These are phyloP conservation scores for Podospora australis DNA, from an alignment of 495 filamentous ascomycete genomes.

Conservation along the genomic window DNA sequence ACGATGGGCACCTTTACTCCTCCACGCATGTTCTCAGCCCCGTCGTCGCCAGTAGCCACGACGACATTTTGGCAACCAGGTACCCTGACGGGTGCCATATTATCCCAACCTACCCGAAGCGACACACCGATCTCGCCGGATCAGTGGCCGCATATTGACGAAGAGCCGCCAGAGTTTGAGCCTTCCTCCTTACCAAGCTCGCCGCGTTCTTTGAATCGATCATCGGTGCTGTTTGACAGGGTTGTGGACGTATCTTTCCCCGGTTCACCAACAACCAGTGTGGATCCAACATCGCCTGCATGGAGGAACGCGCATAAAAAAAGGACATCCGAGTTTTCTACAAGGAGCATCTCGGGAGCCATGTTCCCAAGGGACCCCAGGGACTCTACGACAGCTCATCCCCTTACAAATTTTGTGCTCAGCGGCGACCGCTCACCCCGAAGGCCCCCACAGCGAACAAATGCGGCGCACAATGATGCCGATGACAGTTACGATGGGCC, in stretches of 20 bases:
- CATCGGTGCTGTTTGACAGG: conserved; percentile 75
- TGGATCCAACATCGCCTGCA: conserved; percentile 52
- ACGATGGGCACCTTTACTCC: conserved; percentile 57
- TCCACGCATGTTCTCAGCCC: conserved; percentile 22
- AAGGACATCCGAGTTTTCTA: conserved; percentile 47
- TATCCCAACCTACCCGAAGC: conserved; percentile 22
- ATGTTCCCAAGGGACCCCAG: conserved; percentile 15
- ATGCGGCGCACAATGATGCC: conserved; percentile 9
- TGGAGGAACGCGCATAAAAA: conserved; percentile 48
- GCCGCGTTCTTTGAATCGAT: conserved; percentile 65
- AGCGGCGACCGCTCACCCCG: conserved; percentile 4
- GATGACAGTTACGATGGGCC: conserved; percentile 8
- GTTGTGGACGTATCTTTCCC: conserved; percentile 56
- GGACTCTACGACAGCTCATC: conserved; percentile 9
- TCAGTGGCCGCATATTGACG: conserved; percentile 66
- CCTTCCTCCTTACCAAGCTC: conserved; percentile 75
- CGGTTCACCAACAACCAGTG: conserved; percentile 66
- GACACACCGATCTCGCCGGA: conserved; percentile 47
- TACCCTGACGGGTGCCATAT: conserved; percentile 3
- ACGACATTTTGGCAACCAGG: conserved; percentile 16
- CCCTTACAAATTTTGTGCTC: conserved; percentile 8
- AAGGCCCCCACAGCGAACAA: conserved; percentile 12
- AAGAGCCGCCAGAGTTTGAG: conserved; percentile 52
- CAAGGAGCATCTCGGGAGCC: conserved; percentile 37
- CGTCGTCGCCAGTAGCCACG: conserved; percentile 18